phyloP scores from a whole-genome alignment of 169 alveolate species.

The Besnoitia besnoiti region DNA sequence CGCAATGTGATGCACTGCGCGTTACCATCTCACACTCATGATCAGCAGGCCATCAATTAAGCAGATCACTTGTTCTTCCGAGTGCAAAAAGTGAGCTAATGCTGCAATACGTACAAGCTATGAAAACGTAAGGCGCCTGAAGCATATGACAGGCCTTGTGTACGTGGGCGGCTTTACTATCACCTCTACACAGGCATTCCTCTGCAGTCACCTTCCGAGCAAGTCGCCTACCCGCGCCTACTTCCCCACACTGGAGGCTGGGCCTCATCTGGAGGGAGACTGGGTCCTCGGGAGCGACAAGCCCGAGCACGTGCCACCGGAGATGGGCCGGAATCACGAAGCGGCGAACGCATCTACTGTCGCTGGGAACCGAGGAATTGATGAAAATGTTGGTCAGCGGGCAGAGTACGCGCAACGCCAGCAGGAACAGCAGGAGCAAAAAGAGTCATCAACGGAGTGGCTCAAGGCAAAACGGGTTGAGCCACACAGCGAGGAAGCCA shows the following conservation, averaged over 20 bases:
- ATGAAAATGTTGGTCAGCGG: background rate
- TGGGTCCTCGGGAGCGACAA: background rate
- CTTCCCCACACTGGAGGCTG: conserved; percentile 2
- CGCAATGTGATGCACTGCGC: too few species aligned
- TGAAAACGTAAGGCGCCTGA: too few species aligned
- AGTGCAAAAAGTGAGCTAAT: too few species aligned
- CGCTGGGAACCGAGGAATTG: background rate
- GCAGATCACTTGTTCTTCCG: too few species aligned
- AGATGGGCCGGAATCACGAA: background rate
- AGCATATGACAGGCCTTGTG: too few species aligned
- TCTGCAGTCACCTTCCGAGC: background rate
- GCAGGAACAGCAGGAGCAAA: background rate
- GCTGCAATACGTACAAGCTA: too few species aligned
- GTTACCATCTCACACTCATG: too few species aligned
- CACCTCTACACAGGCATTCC: background rate
- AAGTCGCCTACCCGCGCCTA: background rate
- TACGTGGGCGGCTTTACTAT: too few species aligned
- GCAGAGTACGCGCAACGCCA: conserved; percentile 17
- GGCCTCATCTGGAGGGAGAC: background rate
- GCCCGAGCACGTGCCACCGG: background rate
- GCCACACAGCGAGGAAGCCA: background rate
- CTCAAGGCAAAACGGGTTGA: background rate
- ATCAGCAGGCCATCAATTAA: too few species aligned
- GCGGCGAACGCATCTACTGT: background rate
- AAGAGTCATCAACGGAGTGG: conserved; percentile 11